phyloP scores from a whole-genome alignment of 805 yeast species.

The Wickerhamiella shivajii region DNA sequence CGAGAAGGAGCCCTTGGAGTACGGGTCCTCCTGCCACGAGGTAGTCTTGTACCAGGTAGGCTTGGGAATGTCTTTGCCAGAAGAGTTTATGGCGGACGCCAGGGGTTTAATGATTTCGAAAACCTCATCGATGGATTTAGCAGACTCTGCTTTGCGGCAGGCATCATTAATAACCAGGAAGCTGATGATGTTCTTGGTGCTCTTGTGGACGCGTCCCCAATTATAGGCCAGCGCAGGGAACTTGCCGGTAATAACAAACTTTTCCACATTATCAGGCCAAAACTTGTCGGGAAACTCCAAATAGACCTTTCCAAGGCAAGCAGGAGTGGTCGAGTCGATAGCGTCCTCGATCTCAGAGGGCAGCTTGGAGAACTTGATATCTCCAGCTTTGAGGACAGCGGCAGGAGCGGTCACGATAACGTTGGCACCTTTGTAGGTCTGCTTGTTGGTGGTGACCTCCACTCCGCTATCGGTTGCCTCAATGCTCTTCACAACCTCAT shows the following conservation, averaged over 20 bases:
- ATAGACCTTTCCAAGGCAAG: conserved; percentile 57
- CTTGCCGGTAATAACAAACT: conserved; percentile 35
- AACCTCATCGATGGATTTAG: conserved; percentile 25
- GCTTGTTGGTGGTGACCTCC: conserved; percentile 11
- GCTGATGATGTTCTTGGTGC: conserved; percentile 30
- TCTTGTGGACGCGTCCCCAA: conserved; percentile 33
- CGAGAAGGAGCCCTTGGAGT: conserved; percentile 58
- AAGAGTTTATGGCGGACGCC: conserved; percentile 16
- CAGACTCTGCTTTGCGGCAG: conserved; percentile 38
- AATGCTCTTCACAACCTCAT: conserved; percentile 12
- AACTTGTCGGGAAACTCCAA: conserved; percentile 49
- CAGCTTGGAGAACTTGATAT: conserved; percentile 14
- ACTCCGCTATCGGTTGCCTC: conserved; percentile 11
- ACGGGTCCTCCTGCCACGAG: conserved; percentile 58
- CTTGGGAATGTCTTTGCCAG: conserved; percentile 16
- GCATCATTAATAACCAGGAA: conserved; percentile 54
- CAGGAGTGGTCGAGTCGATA: conserved; percentile 22
- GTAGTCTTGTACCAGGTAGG: conserved; percentile 33
- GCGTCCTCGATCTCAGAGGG: conserved; percentile 11
- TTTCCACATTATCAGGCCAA: conserved; percentile 44
- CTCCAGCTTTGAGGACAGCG: conserved; percentile 14
- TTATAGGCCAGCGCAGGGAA: conserved; percentile 49
- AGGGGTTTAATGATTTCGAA: conserved; percentile 17
- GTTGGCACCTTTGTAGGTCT: conserved; percentile 14
- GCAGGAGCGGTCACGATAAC: conserved; percentile 20